Conservation (phyloP, 192 early-diverging fungal genomes). For the Diversispora epigaea region DNA sequence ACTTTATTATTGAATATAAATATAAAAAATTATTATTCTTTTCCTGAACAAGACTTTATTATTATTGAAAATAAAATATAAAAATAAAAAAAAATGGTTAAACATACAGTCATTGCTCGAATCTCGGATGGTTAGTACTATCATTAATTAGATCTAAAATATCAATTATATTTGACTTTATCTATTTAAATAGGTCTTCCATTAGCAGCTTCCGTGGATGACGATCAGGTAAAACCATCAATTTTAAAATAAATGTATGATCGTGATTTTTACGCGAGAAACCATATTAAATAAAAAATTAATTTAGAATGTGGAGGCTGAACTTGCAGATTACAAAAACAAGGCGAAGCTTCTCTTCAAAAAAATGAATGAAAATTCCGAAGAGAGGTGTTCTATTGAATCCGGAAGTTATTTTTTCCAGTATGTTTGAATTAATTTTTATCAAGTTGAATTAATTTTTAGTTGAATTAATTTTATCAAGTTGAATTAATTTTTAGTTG, state of each 20-base stretch:
- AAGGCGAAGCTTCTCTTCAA: constrained; percentile 95
- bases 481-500: too few species aligned
- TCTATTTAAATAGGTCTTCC: constrained; percentile 60
- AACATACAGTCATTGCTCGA: constrained; percentile 91
- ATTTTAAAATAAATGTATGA: neutral
- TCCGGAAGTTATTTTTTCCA: constrained; percentile 87
- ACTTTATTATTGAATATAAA: too few species aligned
- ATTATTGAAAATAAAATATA: too few species aligned
- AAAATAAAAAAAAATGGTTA: too few species aligned
- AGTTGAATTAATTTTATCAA: too few species aligned
- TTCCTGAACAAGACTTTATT: too few species aligned
- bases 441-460: neutral
- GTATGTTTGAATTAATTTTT: constrained; percentile 44
- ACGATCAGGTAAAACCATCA: constrained; percentile 65
- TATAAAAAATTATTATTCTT: too few species aligned
- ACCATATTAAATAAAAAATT: neutral
- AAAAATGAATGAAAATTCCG: constrained; percentile 79
- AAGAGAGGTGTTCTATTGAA: constrained; percentile 92
- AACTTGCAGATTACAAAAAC: constrained; percentile 88
- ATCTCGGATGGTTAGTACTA: constrained; percentile 69
- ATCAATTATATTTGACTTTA: neutral
- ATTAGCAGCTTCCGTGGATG: constrained; percentile 94
- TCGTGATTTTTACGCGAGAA: too few species aligned
- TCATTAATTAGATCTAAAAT: too few species aligned
- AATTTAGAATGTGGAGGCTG: constrained; percentile 62